Evolutionary conservation across 768 basidiomycete species (phyloP).

Genomic region (Pluteus cervinus): DNA sequence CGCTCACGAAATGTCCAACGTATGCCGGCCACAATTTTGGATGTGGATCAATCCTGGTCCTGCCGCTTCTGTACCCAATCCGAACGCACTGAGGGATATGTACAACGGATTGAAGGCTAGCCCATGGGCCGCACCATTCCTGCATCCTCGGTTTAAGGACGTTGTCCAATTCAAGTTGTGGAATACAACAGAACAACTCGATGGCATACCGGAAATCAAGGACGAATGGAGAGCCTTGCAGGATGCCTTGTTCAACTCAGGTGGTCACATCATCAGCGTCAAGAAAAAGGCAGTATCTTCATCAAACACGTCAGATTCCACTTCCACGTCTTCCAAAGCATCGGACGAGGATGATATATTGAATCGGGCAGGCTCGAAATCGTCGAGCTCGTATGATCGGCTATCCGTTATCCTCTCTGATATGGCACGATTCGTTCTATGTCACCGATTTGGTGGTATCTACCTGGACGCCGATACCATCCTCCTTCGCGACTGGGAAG

Average conservation of each 20-base stretch:
- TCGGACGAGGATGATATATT: slow-evolving; percentile 44
- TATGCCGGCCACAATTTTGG: slow-evolving; percentile 91
- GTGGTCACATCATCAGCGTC: slow-evolving; percentile 69
- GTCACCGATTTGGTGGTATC: slow-evolving; percentile 89
- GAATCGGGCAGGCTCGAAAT: slow-evolving; percentile 86
- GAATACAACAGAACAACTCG: slow-evolving; percentile 96
- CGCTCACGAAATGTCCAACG: slow-evolving; percentile 32
- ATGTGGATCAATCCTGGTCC: slow-evolving; percentile 96
- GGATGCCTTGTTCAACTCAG: slow-evolving; percentile 80
- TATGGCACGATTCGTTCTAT: slow-evolving; percentile 94
- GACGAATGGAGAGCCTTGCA: slow-evolving; percentile 79
- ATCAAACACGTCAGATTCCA: slow-evolving; percentile 33
- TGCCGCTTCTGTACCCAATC: slow-evolving; percentile 78
- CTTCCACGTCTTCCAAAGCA: slow-evolving; percentile 44
- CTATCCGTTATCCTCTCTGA: slow-evolving; percentile 91
- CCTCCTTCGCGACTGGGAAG: slow-evolving; percentile 93
- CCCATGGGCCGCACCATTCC: slow-evolving; percentile 90
- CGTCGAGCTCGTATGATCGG: slow-evolving; percentile 81
- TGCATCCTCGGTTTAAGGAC: slow-evolving; percentile 83
- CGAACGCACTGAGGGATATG: slow-evolving; percentile 76
- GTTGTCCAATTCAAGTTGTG: slow-evolving; percentile 90
- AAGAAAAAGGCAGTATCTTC: slow-evolving; percentile 28
- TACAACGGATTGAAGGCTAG: slow-evolving; percentile 67
- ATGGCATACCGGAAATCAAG: slow-evolving; percentile 78
- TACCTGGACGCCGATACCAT: slow-evolving; percentile 94